A percentile compares a stretch with the other conserved stretches of the same genome.
Conservation (phyloP, 2,329 filamentous ascomycete genomes). For the Talaromyces sp. region DNA sequence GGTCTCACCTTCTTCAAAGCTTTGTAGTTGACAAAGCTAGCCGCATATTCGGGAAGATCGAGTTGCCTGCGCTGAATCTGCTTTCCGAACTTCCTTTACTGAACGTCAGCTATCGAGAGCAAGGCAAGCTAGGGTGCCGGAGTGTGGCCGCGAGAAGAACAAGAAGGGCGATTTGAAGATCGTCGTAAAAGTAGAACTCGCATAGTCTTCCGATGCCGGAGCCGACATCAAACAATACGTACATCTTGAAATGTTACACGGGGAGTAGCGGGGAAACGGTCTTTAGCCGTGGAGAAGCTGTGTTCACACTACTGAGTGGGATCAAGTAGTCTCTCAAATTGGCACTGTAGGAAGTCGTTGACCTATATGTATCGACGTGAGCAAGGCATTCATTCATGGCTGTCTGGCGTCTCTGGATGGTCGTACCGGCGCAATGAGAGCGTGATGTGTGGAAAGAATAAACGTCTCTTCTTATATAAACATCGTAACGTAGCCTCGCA, state of each 20-base stretch:
- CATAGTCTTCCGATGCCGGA: slow-evolving; percentile 1
- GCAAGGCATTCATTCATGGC: not conserved
- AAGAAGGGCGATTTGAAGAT: not conserved
- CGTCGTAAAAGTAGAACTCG: not conserved
- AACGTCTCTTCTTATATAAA: slow-evolving; percentile 8
- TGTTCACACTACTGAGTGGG: not conserved
- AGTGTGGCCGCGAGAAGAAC: slow-evolving; percentile 4
- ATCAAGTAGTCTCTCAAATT: not conserved
- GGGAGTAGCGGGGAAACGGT: not conserved
- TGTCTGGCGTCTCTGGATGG: not conserved
- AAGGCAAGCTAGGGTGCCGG: slow-evolving; percentile 2
- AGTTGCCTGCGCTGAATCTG: slow-evolving; percentile 99
- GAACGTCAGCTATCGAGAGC: slow-evolving; percentile 12
- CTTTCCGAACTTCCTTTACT: slow-evolving; percentile 95
- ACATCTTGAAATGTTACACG: slow-evolving; percentile 16
- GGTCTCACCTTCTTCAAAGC: slow-evolving; percentile 84
- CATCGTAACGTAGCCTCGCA: slow-evolving; percentile 9
- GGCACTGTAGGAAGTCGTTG: not conserved
- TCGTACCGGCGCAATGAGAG: slow-evolving; percentile 2
- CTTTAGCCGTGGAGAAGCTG: not conserved
- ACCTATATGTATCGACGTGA: not conserved
- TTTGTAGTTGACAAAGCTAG: slow-evolving; percentile 99
- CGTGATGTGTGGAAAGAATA: not conserved
- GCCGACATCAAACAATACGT: slow-evolving; percentile 9
- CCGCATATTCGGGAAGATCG: slow-evolving; percentile 98